Conservation (phyloP, 495 filamentous ascomycete genomes). For the Aspergillus ellipticus region DNA sequence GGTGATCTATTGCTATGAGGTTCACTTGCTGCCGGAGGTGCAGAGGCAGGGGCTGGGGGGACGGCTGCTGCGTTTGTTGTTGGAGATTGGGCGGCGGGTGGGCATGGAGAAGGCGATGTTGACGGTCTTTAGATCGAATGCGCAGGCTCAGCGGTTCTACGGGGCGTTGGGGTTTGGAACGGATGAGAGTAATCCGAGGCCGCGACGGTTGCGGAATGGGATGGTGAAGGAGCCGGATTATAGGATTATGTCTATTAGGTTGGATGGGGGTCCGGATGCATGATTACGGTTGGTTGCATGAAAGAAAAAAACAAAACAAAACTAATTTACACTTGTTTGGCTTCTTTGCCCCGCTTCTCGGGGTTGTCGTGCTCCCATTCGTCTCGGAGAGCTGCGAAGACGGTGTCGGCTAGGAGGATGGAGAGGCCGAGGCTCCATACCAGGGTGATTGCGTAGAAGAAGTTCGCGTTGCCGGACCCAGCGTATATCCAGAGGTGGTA, state of each 20-base stretch:
- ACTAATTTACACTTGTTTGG: constrained; percentile 68
- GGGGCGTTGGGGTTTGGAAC: constrained; percentile 59
- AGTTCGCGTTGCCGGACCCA: constrained; percentile 95
- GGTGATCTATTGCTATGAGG: constrained; percentile 85
- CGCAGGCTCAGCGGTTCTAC: constrained; percentile 61
- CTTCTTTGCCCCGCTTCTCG: constrained; percentile 81
- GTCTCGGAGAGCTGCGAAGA: constrained; percentile 85
- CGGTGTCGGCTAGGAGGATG: constrained; percentile 71
- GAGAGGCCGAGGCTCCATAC: constrained; percentile 92
- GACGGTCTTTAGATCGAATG: constrained; percentile 73
- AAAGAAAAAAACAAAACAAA: no score
- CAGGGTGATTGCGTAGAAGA: constrained; percentile 98
- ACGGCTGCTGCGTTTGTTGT: constrained; percentile 39
- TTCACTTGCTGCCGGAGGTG: constrained; percentile 60
- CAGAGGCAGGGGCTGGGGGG: constrained; percentile 46
- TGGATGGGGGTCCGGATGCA: constrained; percentile 19
- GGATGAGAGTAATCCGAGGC: constrained; percentile 63
- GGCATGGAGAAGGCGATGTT: constrained; percentile 74
- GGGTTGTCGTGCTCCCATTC: constrained; percentile 93
- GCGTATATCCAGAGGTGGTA: constrained; percentile 99
- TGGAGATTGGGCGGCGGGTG: constrained; percentile 38
- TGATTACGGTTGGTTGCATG: no score
- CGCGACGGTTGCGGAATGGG: constrained; percentile 60
- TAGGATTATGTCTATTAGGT: constrained; percentile 63
- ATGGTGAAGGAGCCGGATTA: constrained; percentile 64